Evolutionary conservation across 2,329 filamentous ascomycete species (phyloP).

Genomic region (Cercospora zeina): DNA sequence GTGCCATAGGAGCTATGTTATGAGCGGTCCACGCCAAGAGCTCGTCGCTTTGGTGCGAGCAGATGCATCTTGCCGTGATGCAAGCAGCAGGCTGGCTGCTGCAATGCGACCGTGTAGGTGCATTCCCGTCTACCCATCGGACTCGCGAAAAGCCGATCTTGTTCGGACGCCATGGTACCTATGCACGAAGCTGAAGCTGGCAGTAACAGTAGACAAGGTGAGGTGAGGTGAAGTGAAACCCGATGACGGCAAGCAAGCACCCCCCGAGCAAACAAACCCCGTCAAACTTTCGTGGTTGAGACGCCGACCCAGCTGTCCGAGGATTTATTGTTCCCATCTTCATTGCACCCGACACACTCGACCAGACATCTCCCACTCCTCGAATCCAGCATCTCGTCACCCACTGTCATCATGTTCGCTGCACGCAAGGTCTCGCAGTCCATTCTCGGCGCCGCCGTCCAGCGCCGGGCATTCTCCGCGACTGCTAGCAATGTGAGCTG

Average conservation of each 20-base stretch:
- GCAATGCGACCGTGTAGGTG: background rate
- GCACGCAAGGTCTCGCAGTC: slow-evolving; percentile 48
- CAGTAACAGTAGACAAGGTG: background rate
- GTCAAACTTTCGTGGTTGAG: slow-evolving; percentile 12
- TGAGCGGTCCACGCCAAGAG: background rate
- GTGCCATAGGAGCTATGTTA: background rate
- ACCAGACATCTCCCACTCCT: slow-evolving; percentile 1
- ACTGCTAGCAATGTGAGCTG: slow-evolving; percentile 52
- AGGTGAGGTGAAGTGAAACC: slow-evolving; percentile 1
- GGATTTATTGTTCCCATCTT: slow-evolving; percentile 3
- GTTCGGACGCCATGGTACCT: background rate
- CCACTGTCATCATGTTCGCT: slow-evolving; percentile 67
- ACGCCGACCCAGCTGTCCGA: slow-evolving; percentile 4
- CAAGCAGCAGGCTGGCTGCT: background rate
- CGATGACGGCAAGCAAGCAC: background rate
- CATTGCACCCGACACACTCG: slow-evolving; percentile 7
- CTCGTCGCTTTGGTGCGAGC: background rate
- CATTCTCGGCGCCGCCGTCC: slow-evolving; percentile 50
- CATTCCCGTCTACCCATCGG: background rate
- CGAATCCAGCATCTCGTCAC: slow-evolving; percentile 7
- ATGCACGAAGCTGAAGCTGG: background rate
- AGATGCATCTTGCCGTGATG: background rate
- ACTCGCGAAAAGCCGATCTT: background rate
- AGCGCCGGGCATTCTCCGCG: slow-evolving; percentile 56
- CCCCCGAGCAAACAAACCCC: slow-evolving; percentile 2